A percentile compares a stretch with the other conserved stretches of the same genome.
phyloP scores from a whole-genome alignment of 805 yeast genomes.

The Kregervanrija pseudodelftensis region DNA sequence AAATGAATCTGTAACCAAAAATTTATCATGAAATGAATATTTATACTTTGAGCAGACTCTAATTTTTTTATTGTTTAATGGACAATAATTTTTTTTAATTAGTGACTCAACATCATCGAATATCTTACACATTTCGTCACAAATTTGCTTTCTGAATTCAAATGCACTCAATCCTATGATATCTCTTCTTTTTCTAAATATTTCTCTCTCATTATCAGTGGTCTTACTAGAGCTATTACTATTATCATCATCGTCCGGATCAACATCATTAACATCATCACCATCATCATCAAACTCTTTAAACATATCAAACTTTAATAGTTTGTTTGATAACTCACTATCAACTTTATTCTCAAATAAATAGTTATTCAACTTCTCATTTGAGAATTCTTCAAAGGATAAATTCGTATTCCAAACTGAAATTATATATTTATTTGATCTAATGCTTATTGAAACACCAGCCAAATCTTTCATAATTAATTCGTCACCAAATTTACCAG shows the following conservation, averaged over 20 bases:
- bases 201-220: not conserved
- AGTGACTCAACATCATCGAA: too few species aligned
- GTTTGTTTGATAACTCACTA: too few species aligned
- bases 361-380: conserved; percentile 8
- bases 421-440: conserved; percentile 53
- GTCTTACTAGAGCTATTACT: conserved; percentile 5
- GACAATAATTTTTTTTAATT: too few species aligned
- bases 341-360: not conserved
- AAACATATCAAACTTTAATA: not conserved
- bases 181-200: too few species aligned
- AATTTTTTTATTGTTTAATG: too few species aligned
- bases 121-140: too few species aligned
- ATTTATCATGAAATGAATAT: too few species aligned
- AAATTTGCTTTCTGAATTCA: too few species aligned
- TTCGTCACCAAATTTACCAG: conserved; percentile 38
- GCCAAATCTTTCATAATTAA: conserved; percentile 42
- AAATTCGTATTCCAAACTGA: conserved; percentile 56
- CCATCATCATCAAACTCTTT: conserved; percentile 8
- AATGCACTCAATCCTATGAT: too few species aligned
- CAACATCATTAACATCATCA: conserved; percentile 15
- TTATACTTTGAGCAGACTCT: too few species aligned
- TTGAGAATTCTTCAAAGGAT: conserved; percentile 25
- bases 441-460: conserved; percentile 53
- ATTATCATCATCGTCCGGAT: conserved; percentile 16
- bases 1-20: too few species aligned